A percentile compares a stretch with the other conserved stretches of the same genome.
Conservation (phyloP, 495 filamentous ascomycete species). For the Penicillium pancosmium region DNA sequence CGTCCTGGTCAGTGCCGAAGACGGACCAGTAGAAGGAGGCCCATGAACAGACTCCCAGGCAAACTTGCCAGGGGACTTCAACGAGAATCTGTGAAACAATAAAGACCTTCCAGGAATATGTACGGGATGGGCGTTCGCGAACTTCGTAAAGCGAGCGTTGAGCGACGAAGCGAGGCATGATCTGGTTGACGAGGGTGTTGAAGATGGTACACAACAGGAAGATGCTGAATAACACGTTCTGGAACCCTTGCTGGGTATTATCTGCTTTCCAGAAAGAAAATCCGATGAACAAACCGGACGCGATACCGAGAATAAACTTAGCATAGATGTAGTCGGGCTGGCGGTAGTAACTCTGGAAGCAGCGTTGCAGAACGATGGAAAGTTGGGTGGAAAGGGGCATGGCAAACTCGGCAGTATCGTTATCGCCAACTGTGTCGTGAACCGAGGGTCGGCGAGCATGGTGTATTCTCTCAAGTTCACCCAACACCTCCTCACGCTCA, state of each 20-base stretch:
- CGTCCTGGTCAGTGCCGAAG: slow-evolving; percentile 36
- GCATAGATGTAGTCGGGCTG: slow-evolving; percentile 54
- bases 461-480: slow-evolving; percentile 67
- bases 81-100: slow-evolving; percentile 51
- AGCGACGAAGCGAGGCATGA: slow-evolving; percentile 53
- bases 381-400: slow-evolving; percentile 55
- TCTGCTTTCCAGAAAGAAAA: slow-evolving; percentile 80
- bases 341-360: slow-evolving; percentile 55
- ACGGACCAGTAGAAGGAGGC: slow-evolving; percentile 53
- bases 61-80: slow-evolving; percentile 52
- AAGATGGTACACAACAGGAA: slow-evolving; percentile 80
- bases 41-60: slow-evolving; percentile 46
- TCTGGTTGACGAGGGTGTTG: slow-evolving; percentile 64
- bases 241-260: slow-evolving; percentile 72
- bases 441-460: slow-evolving; percentile 33
- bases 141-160: slow-evolving; percentile 53
- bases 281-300: slow-evolving; percentile 71
- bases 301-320: slow-evolving; percentile 53
- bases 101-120: slow-evolving; percentile 58
- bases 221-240: slow-evolving; percentile 80
- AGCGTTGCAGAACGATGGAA: slow-evolving; percentile 43
- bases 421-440: slow-evolving; percentile 11
- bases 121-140: slow-evolving; percentile 51
- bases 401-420: slow-evolving; percentile 46
- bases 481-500: slow-evolving; percentile 64